A percentile compares a stretch with the other conserved stretches of the same genome.
These are phyloP conservation scores for Annulohypoxylon moriforme DNA, from an alignment of 495 filamentous ascomycete species.

Conservation along the genomic window DNA sequence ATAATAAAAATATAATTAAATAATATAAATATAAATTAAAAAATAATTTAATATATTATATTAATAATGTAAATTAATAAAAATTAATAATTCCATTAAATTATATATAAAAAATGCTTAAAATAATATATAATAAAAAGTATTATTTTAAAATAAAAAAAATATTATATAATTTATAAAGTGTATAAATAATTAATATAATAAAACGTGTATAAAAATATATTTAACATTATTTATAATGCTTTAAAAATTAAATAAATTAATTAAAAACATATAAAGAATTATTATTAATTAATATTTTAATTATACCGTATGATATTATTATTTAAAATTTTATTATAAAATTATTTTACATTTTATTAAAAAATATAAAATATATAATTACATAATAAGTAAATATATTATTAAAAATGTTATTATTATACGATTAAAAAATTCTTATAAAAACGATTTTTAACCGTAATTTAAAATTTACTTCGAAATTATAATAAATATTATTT, in stretches of 20 bases:
- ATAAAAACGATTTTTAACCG: no score
- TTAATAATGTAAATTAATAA: not conserved
- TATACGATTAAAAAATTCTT: no score
- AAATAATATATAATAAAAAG: not conserved
- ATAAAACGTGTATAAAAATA: not conserved
- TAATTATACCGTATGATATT: not conserved
- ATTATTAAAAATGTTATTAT: no score
- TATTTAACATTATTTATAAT: not conserved
- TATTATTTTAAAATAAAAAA: not conserved
- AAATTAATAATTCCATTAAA: not conserved
- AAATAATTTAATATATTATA: not conserved
- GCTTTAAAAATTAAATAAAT: not conserved
- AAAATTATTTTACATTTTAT: not conserved
- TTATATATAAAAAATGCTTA: not conserved
- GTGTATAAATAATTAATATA: not conserved
- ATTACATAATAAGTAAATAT: no score
- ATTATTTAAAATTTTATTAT: not conserved
- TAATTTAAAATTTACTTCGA: no score
- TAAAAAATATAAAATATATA: no score
- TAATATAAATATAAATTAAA: not conserved
- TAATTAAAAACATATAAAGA: not conserved
- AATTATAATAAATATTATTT: no score
- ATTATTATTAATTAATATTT: not conserved
- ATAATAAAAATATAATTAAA: not conserved
- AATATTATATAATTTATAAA: not conserved